Evolutionary conservation across 1,284 basidiomycete species (phyloP), one percentile per base, ranked within the genome.

Genomic region (Cryptococcus deneoformans): DNA sequence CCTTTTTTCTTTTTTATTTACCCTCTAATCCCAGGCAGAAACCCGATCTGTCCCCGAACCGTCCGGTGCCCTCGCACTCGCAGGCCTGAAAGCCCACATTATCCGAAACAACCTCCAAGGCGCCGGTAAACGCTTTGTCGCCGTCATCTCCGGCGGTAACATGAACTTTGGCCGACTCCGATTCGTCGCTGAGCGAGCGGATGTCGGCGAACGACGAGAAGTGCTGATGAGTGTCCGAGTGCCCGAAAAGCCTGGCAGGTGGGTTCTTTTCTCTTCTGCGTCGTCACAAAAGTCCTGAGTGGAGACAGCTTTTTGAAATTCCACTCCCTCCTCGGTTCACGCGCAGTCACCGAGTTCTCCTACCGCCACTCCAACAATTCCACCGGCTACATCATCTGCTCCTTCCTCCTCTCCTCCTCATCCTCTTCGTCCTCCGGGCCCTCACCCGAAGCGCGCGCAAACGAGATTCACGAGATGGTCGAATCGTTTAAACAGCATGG

Each of bases 151-250:
- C 63, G 96, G 96, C 36, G 96, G 96, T 12, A 99, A 99, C 79
- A 97, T 99, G 92, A 98, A 99, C 80, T 99, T 99, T 78, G 90
- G 92, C 64, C 85, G 96, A 34, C 78, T 99, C 48, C 85, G 96
- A 6, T 99, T 99, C 72, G 95, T 99, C 29, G 24, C 5, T 54
- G 24, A 51, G n/a, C 40, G n/a, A n/a, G n/a, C n/a, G 10, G n/a
- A 42, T 42, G 40, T 42, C 10, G 10, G 40, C 10, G 40, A 42
- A 42, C 87, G 94, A 39, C 20, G 20, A 54, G 96, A 99, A 77
- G 95, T 90, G 0, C 81, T 99, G 53, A 82, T 99, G 63, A 90
- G 89, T 66, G 90, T 98, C 40, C 89, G 91, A 70, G 89, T 99
- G 54, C 93, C 95, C 24, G 96, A 99, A 73, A 81, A 79, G 63